Evolutionary conservation across 768 basidiomycete genomes (phyloP).

Genomic region (Naganishia kalamii): DNA sequence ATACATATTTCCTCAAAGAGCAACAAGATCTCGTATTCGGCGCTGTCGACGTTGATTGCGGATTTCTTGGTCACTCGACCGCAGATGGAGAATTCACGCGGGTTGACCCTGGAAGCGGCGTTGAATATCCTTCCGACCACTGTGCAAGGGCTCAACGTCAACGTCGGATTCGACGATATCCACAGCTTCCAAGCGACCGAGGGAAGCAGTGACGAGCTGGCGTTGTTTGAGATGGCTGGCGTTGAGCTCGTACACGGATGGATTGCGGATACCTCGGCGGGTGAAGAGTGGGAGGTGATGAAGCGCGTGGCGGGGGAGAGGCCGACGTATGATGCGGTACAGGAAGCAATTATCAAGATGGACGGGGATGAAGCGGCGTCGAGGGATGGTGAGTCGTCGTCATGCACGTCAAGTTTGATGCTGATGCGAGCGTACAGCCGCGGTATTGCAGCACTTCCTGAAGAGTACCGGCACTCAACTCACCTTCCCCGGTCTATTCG

Average conservation of each 20-base stretch:
- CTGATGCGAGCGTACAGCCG: not conserved
- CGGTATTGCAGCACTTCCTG: conserved; percentile 46
- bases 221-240: conserved; percentile 73
- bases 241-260: conserved; percentile 84
- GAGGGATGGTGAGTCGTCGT: conserved; percentile 37
- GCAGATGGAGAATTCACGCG: not conserved
- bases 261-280: conserved; percentile 47
- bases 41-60: conserved; percentile 73
- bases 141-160: conserved; percentile 81
- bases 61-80: conserved; percentile 64
- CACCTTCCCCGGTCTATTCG: conserved; percentile 80
- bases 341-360: conserved; percentile 62
- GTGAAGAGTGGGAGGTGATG: conserved; percentile 33
- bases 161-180: conserved; percentile 69
- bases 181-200: conserved; percentile 59
- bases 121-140: conserved; percentile 70
- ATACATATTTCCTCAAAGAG: conserved; percentile 67
- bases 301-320: not conserved
- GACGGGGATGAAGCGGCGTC: conserved; percentile 53
- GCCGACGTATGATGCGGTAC: conserved; percentile 60
- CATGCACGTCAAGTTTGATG: not conserved
- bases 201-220: conserved; percentile 63
- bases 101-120: conserved; percentile 51
- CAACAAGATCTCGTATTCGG: conserved; percentile 70
- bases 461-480: conserved; percentile 69